Evolutionary conservation across 345 rosid genomes (phyloP).

Genomic region (Cardiospermum halicacabum): DNA sequence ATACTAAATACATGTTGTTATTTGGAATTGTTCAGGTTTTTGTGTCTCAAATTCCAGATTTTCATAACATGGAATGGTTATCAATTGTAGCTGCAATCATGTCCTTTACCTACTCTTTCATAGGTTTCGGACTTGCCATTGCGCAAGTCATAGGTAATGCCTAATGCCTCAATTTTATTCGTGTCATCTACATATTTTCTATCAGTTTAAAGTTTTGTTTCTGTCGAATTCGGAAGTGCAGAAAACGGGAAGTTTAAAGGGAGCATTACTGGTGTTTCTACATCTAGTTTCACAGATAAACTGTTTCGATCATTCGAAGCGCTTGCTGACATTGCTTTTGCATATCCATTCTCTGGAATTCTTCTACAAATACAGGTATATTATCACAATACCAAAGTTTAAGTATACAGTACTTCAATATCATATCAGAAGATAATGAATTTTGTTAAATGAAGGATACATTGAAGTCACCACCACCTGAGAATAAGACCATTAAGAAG

Average conservation of each 20-base stretch:
- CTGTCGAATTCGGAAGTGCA: slow-evolving; percentile 17
- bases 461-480: slow-evolving; percentile 39
- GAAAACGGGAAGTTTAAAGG: slow-evolving; percentile 47
- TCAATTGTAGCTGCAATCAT: slow-evolving; percentile 39
- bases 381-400: not conserved
- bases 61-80: slow-evolving; percentile 43
- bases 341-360: slow-evolving; percentile 53
- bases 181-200: not conserved
- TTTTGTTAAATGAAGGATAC: slow-evolving; percentile 27
- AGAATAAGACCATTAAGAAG: slow-evolving; percentile 42
- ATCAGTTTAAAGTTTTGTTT: not conserved
- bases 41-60: slow-evolving; percentile 40
- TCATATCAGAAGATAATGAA: not conserved
- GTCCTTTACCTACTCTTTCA: slow-evolving; percentile 43
- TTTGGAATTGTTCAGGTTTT: slow-evolving; percentile 39
- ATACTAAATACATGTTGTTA: slow-evolving; percentile 26
- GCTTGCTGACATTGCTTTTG: slow-evolving; percentile 58
- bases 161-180: slow-evolving; percentile 4
- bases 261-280: slow-evolving; percentile 43
- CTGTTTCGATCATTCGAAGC: slow-evolving; percentile 48
- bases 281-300: slow-evolving; percentile 30
- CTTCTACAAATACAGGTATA: slow-evolving; percentile 63
- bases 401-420: not conserved
- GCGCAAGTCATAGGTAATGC: slow-evolving; percentile 34
- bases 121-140: slow-evolving; percentile 44